These are phyloP conservation scores for Macaranga tanarius DNA, from an alignment of 441 rosid species.

Conservation along the genomic window DNA sequence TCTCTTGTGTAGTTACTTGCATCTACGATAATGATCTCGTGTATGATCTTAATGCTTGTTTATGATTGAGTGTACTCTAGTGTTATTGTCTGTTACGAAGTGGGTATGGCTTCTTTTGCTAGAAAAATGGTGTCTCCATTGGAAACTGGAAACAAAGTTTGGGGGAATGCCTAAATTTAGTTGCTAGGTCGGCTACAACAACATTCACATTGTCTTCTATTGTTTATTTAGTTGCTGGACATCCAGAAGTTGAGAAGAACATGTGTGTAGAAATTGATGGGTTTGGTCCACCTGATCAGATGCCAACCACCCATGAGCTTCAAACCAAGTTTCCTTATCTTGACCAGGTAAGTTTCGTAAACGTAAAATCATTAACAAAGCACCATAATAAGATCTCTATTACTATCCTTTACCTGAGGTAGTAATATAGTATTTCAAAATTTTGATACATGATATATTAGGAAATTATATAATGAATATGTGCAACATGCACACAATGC, in stretches of 20 bases:
- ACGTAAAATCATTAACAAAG: neutral
- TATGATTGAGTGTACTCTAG: neutral
- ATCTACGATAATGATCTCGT: neutral
- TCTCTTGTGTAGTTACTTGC: neutral
- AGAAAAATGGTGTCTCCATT: slow-evolving; percentile 52
- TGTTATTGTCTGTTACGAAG: neutral
- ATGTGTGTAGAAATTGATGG: slow-evolving; percentile 69
- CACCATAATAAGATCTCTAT: neutral
- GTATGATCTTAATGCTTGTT: neutral
- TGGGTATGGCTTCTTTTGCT: slow-evolving; percentile 53
- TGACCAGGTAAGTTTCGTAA: slow-evolving; percentile 56
- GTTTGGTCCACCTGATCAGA: slow-evolving; percentile 52
- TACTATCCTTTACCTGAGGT: neutral
- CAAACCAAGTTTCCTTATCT: slow-evolving; percentile 74
- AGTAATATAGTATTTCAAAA: too few species aligned
- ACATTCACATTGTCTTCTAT: slow-evolving; percentile 72
- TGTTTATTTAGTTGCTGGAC: slow-evolving; percentile 70
- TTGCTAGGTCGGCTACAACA: slow-evolving; percentile 91
- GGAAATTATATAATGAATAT: too few species aligned
- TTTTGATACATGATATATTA: neutral
- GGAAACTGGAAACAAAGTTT: slow-evolving; percentile 55
- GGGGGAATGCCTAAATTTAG: too few species aligned
- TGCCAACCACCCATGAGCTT: slow-evolving; percentile 65
- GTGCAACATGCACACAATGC: too few species aligned
- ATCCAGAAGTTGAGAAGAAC: slow-evolving; percentile 70